Conservation (phyloP, 2,329 filamentous ascomycete genomes). For the Epichloe brachyelytri region DNA sequence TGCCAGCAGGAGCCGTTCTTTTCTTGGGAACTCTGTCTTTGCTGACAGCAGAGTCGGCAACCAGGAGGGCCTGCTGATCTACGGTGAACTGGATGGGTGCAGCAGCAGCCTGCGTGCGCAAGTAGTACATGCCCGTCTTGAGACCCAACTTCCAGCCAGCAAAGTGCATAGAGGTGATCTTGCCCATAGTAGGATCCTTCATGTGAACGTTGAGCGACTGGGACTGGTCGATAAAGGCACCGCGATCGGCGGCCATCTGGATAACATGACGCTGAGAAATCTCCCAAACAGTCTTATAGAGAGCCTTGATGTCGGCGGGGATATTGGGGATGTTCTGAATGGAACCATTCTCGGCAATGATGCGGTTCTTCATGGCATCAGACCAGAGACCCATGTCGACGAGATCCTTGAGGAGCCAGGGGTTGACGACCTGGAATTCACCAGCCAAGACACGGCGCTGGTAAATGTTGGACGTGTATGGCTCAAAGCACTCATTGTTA, state of each 20-base stretch:
- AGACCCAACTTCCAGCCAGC: constrained; percentile 97
- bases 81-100: constrained; percentile 98
- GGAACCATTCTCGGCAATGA: constrained; percentile 92
- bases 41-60: constrained; percentile 68
- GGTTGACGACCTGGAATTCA: constrained; percentile 99
- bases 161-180: constrained; percentile 99
- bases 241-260: constrained; percentile 96
- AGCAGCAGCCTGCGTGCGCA: constrained; percentile 92
- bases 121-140: constrained; percentile 99
- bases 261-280: constrained; percentile 92
- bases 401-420: constrained; percentile 94
- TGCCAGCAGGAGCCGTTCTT: constrained; percentile 45
- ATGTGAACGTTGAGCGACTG: constrained; percentile 99
- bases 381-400: constrained; percentile 98
- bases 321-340: constrained; percentile 97
- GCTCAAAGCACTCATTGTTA: constrained; percentile 99
- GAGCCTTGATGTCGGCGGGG: constrained; percentile 82
- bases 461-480: constrained; percentile 99
- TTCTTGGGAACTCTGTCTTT: constrained; percentile 56
- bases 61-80: constrained; percentile 86
- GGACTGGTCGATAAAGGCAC: constrained; percentile 97
- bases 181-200: constrained; percentile 98
- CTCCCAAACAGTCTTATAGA: constrained; percentile 99
- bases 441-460: constrained; percentile 94
- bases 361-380: constrained; percentile 99